Conservation (phyloP, 352 stramenopile species). For the Globisporangium parvum region DNA sequence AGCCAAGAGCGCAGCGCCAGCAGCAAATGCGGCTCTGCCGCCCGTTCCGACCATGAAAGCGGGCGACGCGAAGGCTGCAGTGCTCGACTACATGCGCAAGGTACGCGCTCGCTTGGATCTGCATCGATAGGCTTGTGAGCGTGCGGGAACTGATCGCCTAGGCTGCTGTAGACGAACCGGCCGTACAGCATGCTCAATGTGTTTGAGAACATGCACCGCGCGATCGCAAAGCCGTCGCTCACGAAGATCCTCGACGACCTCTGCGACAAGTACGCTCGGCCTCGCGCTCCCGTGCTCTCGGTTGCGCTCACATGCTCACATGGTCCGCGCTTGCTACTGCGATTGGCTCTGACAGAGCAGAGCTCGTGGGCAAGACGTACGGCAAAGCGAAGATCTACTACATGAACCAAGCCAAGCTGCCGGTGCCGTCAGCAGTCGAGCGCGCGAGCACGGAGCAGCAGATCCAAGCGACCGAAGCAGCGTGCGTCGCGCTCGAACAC, state of each 20-base stretch:
- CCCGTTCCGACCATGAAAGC: slow-evolving; percentile 26
- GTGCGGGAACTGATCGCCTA: no score
- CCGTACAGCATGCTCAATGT: slow-evolving; percentile 83
- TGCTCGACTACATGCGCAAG: slow-evolving; percentile 77
- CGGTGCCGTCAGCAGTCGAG: slow-evolving; percentile 42
- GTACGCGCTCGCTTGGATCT: slow-evolving; percentile 8
- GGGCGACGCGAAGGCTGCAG: slow-evolving; percentile 31
- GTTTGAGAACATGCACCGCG: slow-evolving; percentile 79
- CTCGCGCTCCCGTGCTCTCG: neutral
- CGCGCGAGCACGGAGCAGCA: slow-evolving; percentile 36
- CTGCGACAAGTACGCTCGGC: slow-evolving; percentile 36
- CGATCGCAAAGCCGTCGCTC: slow-evolving; percentile 65
- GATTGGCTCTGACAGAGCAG: slow-evolving; percentile 21
- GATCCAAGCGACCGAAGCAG: slow-evolving; percentile 40
- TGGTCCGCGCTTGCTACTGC: neutral
- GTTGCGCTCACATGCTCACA: neutral
- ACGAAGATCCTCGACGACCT: slow-evolving; percentile 73
- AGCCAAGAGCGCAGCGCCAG: slow-evolving; percentile 2
- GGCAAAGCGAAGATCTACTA: slow-evolving; percentile 84
- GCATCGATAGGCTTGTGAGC: no score
- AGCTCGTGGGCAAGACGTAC: slow-evolving; percentile 69
- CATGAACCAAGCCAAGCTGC: slow-evolving; percentile 69
- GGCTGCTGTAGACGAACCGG: slow-evolving; percentile 50
- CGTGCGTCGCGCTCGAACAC: slow-evolving; percentile 44
- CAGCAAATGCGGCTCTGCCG: slow-evolving; percentile 3